Evolutionary conservation across 257 asterid genomes (phyloP), one percentile per base, ranked within the genome.

Genomic region (Agastache rugosa): DNA sequence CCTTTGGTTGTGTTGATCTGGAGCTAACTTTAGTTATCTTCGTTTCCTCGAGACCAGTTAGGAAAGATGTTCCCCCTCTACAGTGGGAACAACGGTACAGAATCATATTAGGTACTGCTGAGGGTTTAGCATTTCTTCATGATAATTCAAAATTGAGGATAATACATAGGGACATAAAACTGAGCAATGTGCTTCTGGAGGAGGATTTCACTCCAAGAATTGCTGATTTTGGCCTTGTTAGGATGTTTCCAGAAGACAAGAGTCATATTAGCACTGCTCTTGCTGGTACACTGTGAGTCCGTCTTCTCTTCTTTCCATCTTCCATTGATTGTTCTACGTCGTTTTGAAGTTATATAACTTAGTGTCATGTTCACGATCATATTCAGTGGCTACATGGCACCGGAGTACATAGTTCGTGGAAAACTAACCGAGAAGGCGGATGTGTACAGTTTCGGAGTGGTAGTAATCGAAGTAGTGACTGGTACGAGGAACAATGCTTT

Each of bases 351-450:
- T 48, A 16, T 5, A 5, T 48, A 48, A 17, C 22, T 15, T 16
- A 16, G 16, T 15, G 7, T 16, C 20, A 47, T 12, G 54, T 1
- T 17, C 55, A 16, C 16, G 55, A 17, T 51, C 12, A 51, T 8
- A n/a, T 2, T 83, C 74, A 91, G 97, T 5, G 96, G 97, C 48
- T 91, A 91, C 70, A 89, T 89, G 92, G 97, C 97, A 19, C 97
- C 97, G 3, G 97, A 91, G 66, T 91, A 91, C 53, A 22, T 91
- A 3, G 87, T 86, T 58, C 90, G 80, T 22, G 96, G 97, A 1
- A 83, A 78, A 79, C 71, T 88, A 72, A 85, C 96, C 0, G 93
- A 89, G 75, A 91, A 91, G 80, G 93, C 82, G 23, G 96, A 91
- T 75, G 89, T 91, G 12, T 87, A 87, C 61, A 86, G 97, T 69